These are phyloP conservation scores for Diplodia corticola DNA, from an alignment of 2,329 filamentous ascomycete species.

Conservation along the genomic window DNA sequence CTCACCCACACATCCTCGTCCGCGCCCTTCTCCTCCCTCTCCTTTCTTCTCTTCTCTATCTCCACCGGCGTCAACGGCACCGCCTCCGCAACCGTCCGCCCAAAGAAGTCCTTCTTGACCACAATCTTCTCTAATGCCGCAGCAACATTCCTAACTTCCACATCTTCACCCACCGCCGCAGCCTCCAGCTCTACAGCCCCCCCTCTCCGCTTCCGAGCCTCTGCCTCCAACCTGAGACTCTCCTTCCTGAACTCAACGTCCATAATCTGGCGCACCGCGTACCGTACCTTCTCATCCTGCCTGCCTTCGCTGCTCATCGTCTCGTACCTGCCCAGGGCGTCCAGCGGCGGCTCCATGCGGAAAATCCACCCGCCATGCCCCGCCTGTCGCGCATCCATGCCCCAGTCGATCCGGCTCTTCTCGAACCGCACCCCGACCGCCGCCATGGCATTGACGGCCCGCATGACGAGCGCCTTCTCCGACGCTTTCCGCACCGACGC, in stretches of 20 bases:
- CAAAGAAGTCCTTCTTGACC: conserved; percentile 83
- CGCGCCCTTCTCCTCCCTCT: conserved; percentile 36
- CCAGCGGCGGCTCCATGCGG: conserved; percentile 91
- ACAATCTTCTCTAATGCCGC: conserved; percentile 28
- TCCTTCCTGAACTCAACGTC: conserved; percentile 86
- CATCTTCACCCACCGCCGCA: conserved; percentile 27
- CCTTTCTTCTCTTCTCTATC: conserved; percentile 34
- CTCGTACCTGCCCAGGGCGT: conserved; percentile 73
- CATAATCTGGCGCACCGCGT: conserved; percentile 87
- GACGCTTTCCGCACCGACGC: conserved; percentile 86
- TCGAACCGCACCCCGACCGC: conserved; percentile 81
- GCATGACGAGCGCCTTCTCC: conserved; percentile 77
- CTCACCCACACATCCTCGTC: conserved; percentile 75
- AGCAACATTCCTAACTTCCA: conserved; percentile 24
- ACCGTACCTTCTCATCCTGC: conserved; percentile 74
- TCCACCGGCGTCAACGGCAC: conserved; percentile 43
- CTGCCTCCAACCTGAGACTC: conserved; percentile 64
- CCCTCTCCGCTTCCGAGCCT: conserved; percentile 60
- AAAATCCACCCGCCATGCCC: conserved; percentile 72
- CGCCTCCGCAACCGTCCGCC: conserved; percentile 61
- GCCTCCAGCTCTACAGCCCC: conserved; percentile 33
- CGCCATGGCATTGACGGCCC: conserved; percentile 79
- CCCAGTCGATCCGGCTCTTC: conserved; percentile 71
- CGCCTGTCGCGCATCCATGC: conserved; percentile 52
- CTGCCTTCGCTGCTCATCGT: conserved; percentile 58